Evolutionary conservation across 2,329 filamentous ascomycete species (phyloP), one percentile per base, ranked within the genome.

Genomic region (Beauveria sp.): DNA sequence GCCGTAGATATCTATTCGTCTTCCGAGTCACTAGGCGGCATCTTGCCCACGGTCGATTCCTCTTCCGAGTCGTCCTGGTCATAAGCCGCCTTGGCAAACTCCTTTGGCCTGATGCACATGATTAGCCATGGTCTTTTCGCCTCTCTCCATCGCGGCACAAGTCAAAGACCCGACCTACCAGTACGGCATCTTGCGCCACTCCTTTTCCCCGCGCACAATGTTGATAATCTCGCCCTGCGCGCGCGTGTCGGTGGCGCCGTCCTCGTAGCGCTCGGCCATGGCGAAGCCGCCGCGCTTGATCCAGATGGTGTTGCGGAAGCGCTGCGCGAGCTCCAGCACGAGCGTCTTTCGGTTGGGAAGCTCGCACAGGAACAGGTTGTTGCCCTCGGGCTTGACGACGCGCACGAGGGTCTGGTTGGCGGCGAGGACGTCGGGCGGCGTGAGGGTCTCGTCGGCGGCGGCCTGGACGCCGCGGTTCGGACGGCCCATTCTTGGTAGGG

Each of bases 261-360:
- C 79, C 34, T 81, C 80, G 26, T 84, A 88, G 18, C 79, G 69
- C 66, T 98, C 90, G 16, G 96, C 82, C 12, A 98, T 77, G 34
- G 97, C 92, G 73, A 88, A 98, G 0, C 91, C 91, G 34, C 92
- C 90, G 20, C 91, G 86, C 74, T 90, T 93, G 73, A 98, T 89
- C 90, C 91, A 98, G 65, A 98, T 91, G 2, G 91, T 95, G 66
- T 91, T 95, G 64, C 93, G 89, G 72, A 98, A 97, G 46, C 87
- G 86, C 28, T 91, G 79, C 10, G 90, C 88, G 22, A 99, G 84
- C 78, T 97, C 92, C 24, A 92, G 87, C 20, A 96, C 78, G 45
- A 93, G 74, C 7, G 81, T 77, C 68, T 86, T 83, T 62, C 83
- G 82, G 67, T 81, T 80, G 26, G 93, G 86, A 34, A 93, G 78